Conservation (phyloP, 768 basidiomycete genomes). For the Trametes cingulata region DNA sequence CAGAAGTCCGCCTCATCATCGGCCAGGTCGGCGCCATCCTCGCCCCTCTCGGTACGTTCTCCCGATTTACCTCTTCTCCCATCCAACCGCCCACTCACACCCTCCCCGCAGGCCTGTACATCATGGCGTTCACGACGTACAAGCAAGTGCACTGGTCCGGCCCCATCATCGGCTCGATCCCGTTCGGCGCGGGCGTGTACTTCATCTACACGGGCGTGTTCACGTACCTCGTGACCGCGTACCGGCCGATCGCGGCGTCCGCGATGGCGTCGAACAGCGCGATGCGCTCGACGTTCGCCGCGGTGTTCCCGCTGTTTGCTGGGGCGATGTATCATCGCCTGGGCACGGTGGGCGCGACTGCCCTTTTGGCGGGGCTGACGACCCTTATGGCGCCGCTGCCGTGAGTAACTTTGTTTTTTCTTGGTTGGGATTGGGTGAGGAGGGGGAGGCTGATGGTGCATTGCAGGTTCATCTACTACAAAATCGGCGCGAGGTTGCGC, state of each 20-base stretch:
- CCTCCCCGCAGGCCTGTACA: slow-evolving; percentile 42
- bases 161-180: slow-evolving; percentile 45
- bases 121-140: slow-evolving; percentile 58
- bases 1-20: slow-evolving; percentile 66
- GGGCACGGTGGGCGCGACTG: slow-evolving; percentile 72
- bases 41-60: slow-evolving; percentile 40
- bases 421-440: neutral
- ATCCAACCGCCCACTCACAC: slow-evolving; percentile 31
- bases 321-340: slow-evolving; percentile 51
- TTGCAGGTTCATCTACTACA: slow-evolving; percentile 49
- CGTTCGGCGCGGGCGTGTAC: slow-evolving; percentile 55
- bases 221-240: slow-evolving; percentile 55
- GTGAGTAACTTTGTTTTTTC: slow-evolving; percentile 37
- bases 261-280: slow-evolving; percentile 70
- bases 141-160: slow-evolving; percentile 47
- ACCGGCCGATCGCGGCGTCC: slow-evolving; percentile 53
- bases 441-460: neutral
- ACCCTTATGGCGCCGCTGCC: slow-evolving; percentile 62
- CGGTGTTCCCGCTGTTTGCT: slow-evolving; percentile 54
- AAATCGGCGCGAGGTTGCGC: slow-evolving; percentile 46
- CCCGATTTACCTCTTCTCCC: slow-evolving; percentile 1
- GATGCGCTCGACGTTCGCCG: slow-evolving; percentile 48
- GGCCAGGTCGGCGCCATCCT: slow-evolving; percentile 69
- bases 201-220: slow-evolving; percentile 73
- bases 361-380: slow-evolving; percentile 65